phyloP scores from a whole-genome alignment of 1,284 basidiomycete species.

The Microbotryomycetes sp. region DNA sequence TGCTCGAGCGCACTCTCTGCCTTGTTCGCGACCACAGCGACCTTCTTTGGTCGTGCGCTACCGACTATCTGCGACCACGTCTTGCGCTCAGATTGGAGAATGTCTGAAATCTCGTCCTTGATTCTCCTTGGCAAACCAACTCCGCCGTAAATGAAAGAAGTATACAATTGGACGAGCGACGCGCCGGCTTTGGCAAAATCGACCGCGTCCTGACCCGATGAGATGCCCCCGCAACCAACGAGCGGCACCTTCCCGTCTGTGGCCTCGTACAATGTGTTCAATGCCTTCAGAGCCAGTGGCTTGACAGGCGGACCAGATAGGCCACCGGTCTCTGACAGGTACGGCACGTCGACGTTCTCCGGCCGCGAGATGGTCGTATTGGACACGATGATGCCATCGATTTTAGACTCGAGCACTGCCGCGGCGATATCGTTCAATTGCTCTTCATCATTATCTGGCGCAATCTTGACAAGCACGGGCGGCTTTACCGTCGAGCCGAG shows the following conservation, averaged over 20 bases:
- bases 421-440: slow-evolving; percentile 80
- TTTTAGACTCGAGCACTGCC: slow-evolving; percentile 62
- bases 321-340: slow-evolving; percentile 62
- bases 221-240: slow-evolving; percentile 91
- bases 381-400: slow-evolving; percentile 94
- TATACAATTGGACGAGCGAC: slow-evolving; percentile 83
- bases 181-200: slow-evolving; percentile 86
- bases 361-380: slow-evolving; percentile 90
- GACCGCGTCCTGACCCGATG: slow-evolving; percentile 75
- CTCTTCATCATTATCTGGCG: slow-evolving; percentile 74
- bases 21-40: background rate
- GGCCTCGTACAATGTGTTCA: slow-evolving; percentile 54
- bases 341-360: slow-evolving; percentile 35
- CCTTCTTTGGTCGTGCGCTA: slow-evolving; percentile 1
- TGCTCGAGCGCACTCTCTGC: background rate
- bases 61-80: slow-evolving; percentile 26
- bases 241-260: slow-evolving; percentile 55
- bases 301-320: slow-evolving; percentile 85
- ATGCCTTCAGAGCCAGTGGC: slow-evolving; percentile 65
- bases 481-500: slow-evolving; percentile 53
- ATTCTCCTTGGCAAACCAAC: slow-evolving; percentile 75
- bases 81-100: slow-evolving; percentile 45
- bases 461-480: slow-evolving; percentile 84
- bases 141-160: slow-evolving; percentile 83
- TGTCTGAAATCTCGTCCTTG: slow-evolving; percentile 75